phyloP scores from a whole-genome alignment of 371 early-diverging fungal genomes.

The Dinochytrium kinnereticum region DNA sequence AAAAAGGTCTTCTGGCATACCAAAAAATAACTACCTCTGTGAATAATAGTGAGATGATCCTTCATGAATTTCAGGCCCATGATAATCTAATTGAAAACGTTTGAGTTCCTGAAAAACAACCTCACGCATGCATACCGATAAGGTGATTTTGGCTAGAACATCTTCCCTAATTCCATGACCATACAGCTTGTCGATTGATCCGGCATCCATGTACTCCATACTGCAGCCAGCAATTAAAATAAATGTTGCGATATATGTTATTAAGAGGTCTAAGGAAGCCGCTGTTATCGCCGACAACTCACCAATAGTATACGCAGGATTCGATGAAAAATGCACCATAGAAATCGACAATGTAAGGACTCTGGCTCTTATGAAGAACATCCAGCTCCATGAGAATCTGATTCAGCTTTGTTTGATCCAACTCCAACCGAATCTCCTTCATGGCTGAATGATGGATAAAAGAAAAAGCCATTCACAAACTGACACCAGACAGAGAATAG shows the following conservation, averaged over 20 bases:
- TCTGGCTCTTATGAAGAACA: constrained; percentile 83
- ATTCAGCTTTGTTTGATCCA: constrained; percentile 84
- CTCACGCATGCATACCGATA: constrained; percentile 57
- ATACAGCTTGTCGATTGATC: constrained; percentile 88
- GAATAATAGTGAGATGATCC: constrained; percentile 87
- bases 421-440: constrained; percentile 89
- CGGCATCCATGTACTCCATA: constrained; percentile 90
- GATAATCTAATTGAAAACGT: constrained; percentile 67
- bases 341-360: constrained; percentile 92
- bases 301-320: constrained; percentile 93
- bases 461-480: background rate
- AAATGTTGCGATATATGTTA: too few species aligned
- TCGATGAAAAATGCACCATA: constrained; percentile 98
- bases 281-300: too few species aligned
- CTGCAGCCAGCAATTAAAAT: constrained; percentile 3
- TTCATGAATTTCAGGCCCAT: constrained; percentile 87
- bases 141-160: constrained; percentile 78
- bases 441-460: constrained; percentile 40
- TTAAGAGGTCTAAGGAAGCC: too few species aligned
- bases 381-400: constrained; percentile 93
- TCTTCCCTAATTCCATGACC: constrained; percentile 82
- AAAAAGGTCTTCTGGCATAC: constrained; percentile 3
- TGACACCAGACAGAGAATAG: too few species aligned
- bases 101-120: background rate
- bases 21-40: constrained; percentile 59